Evolutionary conservation across 139 green algal species (phyloP).

Genomic region (Trebouxia sp.): DNA sequence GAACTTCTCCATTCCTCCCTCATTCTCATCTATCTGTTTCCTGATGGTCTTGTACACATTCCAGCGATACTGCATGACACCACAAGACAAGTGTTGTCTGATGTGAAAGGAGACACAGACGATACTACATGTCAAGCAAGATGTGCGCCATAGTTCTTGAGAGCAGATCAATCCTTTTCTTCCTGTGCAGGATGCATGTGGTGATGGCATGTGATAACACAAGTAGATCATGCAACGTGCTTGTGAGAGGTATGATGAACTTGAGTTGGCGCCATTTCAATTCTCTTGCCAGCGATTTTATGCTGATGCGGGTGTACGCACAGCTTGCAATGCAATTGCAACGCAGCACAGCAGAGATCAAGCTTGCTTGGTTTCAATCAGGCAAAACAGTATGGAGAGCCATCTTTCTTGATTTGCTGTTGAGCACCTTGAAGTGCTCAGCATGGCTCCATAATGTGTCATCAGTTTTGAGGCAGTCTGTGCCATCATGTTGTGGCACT

Average conservation of each 20-base stretch:
- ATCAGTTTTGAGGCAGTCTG: slow-evolving; percentile 87
- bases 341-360: neutral
- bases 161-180: no score
- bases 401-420: no score
- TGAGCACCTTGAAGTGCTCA: slow-evolving; percentile 84
- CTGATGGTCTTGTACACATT: slow-evolving; percentile 80
- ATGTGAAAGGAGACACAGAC: neutral
- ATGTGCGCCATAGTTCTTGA: no score
- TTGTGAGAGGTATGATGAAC: no score
- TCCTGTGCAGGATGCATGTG: no score
- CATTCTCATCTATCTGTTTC: slow-evolving; percentile 78
- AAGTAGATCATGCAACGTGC: no score
- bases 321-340: neutral
- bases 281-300: no score
- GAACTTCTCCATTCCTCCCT: slow-evolving; percentile 90
- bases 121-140: no score
- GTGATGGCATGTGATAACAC: no score
- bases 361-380: neutral
- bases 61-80: slow-evolving; percentile 79
- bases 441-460: slow-evolving; percentile 77
- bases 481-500: slow-evolving; percentile 83
- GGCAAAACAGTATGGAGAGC: neutral
- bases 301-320: no score
- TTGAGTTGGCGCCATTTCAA: no score
- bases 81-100: neutral